Base-by-base conservation (phyloP, 2,329 filamentous ascomycete genomes). In the Aspergillus unguis region DNA sequence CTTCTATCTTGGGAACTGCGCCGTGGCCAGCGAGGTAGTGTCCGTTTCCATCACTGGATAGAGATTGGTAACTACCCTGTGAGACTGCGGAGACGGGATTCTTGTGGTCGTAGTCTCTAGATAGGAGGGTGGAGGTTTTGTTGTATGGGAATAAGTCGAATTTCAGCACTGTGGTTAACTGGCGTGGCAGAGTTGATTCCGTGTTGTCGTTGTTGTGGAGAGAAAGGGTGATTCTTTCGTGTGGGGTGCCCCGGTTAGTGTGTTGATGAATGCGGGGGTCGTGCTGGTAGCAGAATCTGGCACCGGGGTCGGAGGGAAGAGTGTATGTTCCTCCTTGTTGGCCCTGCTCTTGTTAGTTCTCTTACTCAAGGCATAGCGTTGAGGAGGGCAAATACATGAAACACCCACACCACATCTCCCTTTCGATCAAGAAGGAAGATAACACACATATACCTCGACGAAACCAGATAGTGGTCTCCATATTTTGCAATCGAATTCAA, bases 11-110 rank as follows among this genome's bases (percentile, higher is more conserved):
- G 0, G 68, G 59, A 10, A 61, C 63, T 2, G 61, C 57, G n/a
- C 69, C 69, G 53, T 68, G 68, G 25, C 63, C 63, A 27, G 70
- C 55, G 7, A 71, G 56, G 11, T 60, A 53, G 27, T 66, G 59
- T 10, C 56, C 62, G 27, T 61, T 63, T 23, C 27, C 41, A 8
- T 31, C 31, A 6, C 23, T 6, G 2, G 38, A 48, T 42, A 68
- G 54, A 7, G 28, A 23, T 44, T 63, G 58, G 47, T 60, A 63
- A 50, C 58, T 65, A n/a, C 64, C 65, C 46, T 66, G 63, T 4
- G 62, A 65, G 28, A 58, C 32, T 25, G 58, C 55, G 42, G 57
- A 62, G 4, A 65, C 58, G 4, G 58, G 57, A 6, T 66, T 56
- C 2, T 49, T 55, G 8, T 52, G 44, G 55, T 67, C 62, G 54